These are phyloP conservation scores for Trypanosomatidae sp. DNA, from an alignment of 208 protist species.

Conservation along the genomic window DNA sequence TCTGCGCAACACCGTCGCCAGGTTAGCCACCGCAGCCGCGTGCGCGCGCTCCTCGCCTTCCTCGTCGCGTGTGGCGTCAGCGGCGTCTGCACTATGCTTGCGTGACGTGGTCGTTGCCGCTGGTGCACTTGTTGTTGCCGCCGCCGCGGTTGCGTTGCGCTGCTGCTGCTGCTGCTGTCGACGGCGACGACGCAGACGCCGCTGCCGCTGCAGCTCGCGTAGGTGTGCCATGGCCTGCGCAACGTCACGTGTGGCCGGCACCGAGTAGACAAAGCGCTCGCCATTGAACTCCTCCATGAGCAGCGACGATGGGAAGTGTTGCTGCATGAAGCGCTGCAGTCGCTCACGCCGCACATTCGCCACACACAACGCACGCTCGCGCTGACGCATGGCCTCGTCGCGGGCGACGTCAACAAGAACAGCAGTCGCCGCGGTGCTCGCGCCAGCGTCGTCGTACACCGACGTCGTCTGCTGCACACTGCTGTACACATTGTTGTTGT, in stretches of 20 bases:
- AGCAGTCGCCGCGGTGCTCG: too few relatives aligned
- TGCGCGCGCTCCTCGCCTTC: too few relatives aligned
- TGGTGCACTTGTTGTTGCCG: not conserved
- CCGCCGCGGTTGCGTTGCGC: not conserved
- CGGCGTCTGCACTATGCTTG: too few relatives aligned
- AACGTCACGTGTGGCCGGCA: constrained; percentile 13
- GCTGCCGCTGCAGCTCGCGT: not conserved
- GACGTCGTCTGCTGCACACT: too few relatives aligned
- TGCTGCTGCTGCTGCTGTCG: not conserved
- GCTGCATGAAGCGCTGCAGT: constrained; percentile 17
- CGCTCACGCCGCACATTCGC: not conserved
- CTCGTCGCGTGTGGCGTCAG: too few relatives aligned
- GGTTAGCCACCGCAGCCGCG: too few relatives aligned
- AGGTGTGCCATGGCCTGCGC: constrained; percentile 11
- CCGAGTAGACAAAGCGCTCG: constrained; percentile 20
- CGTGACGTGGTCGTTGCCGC: not conserved
- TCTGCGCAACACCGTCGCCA: too few relatives aligned
- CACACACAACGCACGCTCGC: too few relatives aligned
- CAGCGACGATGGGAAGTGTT: constrained; percentile 15
- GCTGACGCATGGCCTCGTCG: too few relatives aligned
- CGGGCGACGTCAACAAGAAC: too few relatives aligned
- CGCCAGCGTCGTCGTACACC: too few relatives aligned
- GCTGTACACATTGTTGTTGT: not conserved
- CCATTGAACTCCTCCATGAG: constrained; percentile 21
- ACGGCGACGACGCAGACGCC: too few relatives aligned